These are phyloP conservation scores for Ascochyta pisi DNA, from an alignment of 2,329 filamentous ascomycete genomes.

Conservation along the genomic window DNA sequence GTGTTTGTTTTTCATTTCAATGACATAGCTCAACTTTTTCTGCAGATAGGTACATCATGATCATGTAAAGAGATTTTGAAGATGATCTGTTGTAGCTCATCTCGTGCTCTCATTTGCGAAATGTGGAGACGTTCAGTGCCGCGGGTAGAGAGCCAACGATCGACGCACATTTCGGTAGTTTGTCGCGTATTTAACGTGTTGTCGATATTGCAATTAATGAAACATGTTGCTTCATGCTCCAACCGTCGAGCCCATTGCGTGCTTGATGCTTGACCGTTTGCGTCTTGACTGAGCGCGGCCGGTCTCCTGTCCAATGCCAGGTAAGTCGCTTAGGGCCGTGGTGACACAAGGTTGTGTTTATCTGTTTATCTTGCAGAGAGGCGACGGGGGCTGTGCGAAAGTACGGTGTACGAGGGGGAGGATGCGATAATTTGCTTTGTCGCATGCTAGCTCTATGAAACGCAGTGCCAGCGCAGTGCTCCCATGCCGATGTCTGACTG, in stretches of 20 bases:
- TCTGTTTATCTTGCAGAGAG: conserved; percentile 1
- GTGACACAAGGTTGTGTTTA: conserved; percentile 4
- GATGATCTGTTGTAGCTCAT: not conserved
- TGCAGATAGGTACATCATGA: not conserved
- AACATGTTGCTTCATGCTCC: not conserved
- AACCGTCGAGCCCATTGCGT: not conserved
- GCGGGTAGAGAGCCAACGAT: conserved; percentile 1
- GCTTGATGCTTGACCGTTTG: no score
- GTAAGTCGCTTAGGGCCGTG: not conserved
- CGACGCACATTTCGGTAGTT: not conserved
- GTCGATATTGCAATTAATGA: not conserved
- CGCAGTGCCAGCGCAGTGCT: conserved; percentile 24
- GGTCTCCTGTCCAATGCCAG: not conserved
- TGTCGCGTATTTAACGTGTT: not conserved
- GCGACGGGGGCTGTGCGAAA: conserved; percentile 14
- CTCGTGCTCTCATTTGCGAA: not conserved
- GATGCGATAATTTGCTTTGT: conserved; percentile 30
- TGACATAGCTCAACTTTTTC: not conserved
- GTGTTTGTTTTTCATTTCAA: not conserved
- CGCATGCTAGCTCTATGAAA: conserved; percentile 27
- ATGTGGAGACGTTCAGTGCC: conserved; percentile 6
- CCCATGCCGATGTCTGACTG: conserved; percentile 19
- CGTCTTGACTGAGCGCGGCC: not conserved
- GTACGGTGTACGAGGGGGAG: conserved; percentile 12
- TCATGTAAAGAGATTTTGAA: not conserved